Evolutionary conservation across 495 filamentous ascomycete genomes (phyloP).

Genomic region (Tuber brumale): DNA sequence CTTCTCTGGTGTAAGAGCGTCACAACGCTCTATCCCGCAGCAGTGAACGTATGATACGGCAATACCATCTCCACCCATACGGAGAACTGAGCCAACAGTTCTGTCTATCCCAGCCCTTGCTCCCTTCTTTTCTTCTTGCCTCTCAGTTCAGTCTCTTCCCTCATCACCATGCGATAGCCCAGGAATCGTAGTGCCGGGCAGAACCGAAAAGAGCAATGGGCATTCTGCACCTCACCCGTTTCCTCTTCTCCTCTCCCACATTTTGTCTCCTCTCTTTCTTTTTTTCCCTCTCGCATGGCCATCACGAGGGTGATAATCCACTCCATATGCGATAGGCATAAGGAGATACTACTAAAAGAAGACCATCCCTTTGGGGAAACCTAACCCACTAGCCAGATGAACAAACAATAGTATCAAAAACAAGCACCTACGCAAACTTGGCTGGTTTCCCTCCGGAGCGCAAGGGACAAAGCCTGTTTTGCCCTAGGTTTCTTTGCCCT

Average conservation of each 20-base stretch:
- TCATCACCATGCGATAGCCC: neutral
- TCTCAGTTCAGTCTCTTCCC: neutral
- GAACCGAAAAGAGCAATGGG: neutral
- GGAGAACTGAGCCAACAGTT: neutral
- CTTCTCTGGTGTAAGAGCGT: neutral
- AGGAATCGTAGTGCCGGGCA: neutral
- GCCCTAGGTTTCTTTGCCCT: neutral
- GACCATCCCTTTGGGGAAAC: neutral
- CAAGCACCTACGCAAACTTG: conserved; percentile 1
- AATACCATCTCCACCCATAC: neutral
- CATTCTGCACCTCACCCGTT: neutral
- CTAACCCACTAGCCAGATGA: conserved; percentile 1
- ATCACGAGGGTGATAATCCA: neutral
- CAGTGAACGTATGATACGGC: neutral
- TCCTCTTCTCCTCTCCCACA: neutral
- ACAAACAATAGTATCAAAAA: neutral
- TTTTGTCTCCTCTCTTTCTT: neutral
- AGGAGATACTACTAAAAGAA: conserved; percentile 1
- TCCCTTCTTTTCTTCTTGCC: neutral
- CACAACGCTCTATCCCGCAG: neutral
- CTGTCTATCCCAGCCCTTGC: neutral
- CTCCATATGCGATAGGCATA: conserved; percentile 1
- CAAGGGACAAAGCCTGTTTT: neutral
- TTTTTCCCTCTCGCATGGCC: neutral
- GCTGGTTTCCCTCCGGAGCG: neutral